Evolutionary conservation across 441 rosid species (phyloP).

Genomic region (Macaranga tanarius): DNA sequence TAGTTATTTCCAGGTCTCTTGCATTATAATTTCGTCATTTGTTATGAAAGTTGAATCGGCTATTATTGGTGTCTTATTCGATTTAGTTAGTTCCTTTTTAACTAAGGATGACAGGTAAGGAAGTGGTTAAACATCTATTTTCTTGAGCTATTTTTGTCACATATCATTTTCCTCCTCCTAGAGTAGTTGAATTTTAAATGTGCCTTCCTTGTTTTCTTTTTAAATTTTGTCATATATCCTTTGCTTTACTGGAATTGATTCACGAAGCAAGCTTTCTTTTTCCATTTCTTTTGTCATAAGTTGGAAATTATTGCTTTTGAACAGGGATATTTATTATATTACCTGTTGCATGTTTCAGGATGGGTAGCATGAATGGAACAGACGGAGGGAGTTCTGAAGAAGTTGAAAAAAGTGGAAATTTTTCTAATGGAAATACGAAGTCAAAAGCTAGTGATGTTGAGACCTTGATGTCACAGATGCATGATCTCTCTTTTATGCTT

Average conservation of each 20-base stretch:
- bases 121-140: not conserved
- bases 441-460: slow-evolving; percentile 42
- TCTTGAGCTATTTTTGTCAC: not conserved
- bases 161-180: not conserved
- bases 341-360: slow-evolving; percentile 38
- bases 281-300: not conserved
- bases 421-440: slow-evolving; percentile 22
- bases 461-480: slow-evolving; percentile 68
- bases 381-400: slow-evolving; percentile 35
- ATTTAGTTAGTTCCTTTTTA: not conserved
- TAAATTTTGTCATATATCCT: no score
- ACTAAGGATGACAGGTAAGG: not conserved
- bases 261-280: not conserved
- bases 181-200: not conserved
- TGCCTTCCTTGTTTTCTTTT: slow-evolving; percentile 3
- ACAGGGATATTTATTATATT: not conserved
- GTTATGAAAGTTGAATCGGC: not conserved
- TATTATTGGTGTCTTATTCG: not conserved
- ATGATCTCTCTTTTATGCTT: slow-evolving; percentile 86
- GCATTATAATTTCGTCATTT: not conserved
- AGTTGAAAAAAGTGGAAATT: slow-evolving; percentile 27
- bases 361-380: slow-evolving; percentile 26
- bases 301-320: not conserved
- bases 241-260: not conserved
- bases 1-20: not conserved